Evolutionary conservation across 495 filamentous ascomycete genomes (phyloP).

Genomic region (Neurospora terricola): DNA sequence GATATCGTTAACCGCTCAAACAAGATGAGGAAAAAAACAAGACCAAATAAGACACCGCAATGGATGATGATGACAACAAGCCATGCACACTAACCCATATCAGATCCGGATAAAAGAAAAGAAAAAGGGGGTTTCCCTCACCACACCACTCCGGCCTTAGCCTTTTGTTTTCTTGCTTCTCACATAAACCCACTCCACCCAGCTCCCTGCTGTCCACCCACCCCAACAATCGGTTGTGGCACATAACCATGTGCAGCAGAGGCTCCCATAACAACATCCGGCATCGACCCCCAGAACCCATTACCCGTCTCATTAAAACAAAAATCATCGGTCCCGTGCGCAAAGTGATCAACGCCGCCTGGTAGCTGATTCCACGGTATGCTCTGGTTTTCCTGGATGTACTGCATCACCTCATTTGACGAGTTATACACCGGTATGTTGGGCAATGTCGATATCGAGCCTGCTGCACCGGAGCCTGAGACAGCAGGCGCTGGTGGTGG

Average conservation of each 20-base stretch:
- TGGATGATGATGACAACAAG: neutral
- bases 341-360: conserved; percentile 32
- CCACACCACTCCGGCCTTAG: neutral
- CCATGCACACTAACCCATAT: neutral
- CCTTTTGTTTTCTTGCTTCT: neutral
- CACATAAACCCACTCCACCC: neutral
- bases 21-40: neutral
- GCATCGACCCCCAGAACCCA: conserved; percentile 16
- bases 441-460: neutral
- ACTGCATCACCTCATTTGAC: conserved; percentile 14
- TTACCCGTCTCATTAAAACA: conserved; percentile 13
- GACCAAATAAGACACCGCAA: neutral
- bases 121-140: neutral
- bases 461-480: neutral
- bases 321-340: conserved; percentile 24
- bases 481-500: conserved; percentile 3
- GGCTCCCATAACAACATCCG: neutral
- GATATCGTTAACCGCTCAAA: neutral
- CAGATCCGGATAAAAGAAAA: neutral
- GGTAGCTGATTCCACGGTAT: conserved; percentile 24
- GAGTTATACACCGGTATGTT: conserved; percentile 13
- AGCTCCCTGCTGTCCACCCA: neutral
- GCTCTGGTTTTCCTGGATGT: conserved; percentile 22
- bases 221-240: neutral
- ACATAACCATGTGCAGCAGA: neutral